Conservation (phyloP, 192 early-diverging fungal genomes). For the Tieghemiomyces parasiticus region DNA sequence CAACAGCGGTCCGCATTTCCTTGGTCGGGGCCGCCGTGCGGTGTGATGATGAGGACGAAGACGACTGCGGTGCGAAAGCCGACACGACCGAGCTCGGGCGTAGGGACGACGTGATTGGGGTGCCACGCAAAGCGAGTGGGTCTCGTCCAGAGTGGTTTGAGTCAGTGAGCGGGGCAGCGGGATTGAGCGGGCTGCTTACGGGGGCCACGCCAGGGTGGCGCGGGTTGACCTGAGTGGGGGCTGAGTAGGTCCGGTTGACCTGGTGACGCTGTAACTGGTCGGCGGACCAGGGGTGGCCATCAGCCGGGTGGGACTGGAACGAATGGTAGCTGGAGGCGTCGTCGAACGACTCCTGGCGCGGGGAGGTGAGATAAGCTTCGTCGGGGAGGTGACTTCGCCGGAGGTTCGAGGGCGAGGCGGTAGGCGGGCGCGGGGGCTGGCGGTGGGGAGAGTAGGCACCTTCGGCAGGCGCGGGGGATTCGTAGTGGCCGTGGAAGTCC, state of each 20-base stretch:
- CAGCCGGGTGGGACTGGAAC: conserved; percentile 23
- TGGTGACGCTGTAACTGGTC: not conserved
- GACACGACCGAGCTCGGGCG: not conserved
- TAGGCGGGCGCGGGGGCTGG: too few species aligned
- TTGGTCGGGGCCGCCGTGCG: not conserved
- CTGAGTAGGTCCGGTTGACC: not conserved
- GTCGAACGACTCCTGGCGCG: conserved; percentile 15
- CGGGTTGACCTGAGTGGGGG: not conserved
- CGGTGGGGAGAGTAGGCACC: not conserved
- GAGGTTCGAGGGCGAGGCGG: not conserved
- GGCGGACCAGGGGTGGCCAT: not conserved
- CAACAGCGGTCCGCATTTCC: not conserved
- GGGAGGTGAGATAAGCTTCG: conserved; percentile 19
- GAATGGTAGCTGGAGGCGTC: conserved; percentile 36
- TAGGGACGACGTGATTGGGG: not conserved
- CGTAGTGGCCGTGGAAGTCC: not conserved
- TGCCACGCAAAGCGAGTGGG: too few species aligned
- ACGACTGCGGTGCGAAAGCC: too few species aligned
- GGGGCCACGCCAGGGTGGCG: not conserved
- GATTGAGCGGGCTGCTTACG: not conserved
- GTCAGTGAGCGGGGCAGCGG: not conserved
- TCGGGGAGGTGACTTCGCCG: conserved; percentile 13
- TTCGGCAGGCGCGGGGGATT: not conserved
- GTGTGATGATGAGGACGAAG: not conserved
- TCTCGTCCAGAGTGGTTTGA: too few species aligned